A percentile compares a stretch with the other conserved stretches of the same genome.
phyloP scores from a whole-genome alignment of 1,284 basidiomycete genomes.

The Schizophyllum commune region DNA sequence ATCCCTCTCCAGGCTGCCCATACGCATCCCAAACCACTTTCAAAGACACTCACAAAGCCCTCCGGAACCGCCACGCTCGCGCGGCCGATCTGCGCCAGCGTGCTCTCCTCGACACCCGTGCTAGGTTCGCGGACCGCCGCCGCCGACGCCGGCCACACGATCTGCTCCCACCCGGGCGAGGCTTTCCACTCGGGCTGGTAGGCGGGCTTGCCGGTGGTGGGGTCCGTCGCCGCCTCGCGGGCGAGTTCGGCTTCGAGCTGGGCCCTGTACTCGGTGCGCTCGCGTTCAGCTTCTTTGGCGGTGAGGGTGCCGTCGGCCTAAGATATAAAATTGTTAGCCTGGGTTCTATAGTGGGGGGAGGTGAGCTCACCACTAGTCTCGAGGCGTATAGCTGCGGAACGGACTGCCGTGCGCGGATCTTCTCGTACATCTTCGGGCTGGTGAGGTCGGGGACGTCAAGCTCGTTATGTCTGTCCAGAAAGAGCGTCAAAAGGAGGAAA shows the following conservation, averaged over 20 bases:
- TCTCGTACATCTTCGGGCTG: constrained; percentile 83
- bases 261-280: constrained; percentile 52
- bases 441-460: constrained; percentile 89
- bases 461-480: constrained; percentile 68
- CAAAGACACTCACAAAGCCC: constrained; percentile 59
- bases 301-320: constrained; percentile 54
- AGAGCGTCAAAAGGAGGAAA: neutral
- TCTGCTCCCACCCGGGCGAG: constrained; percentile 49
- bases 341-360: neutral
- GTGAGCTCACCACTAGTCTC: constrained; percentile 49
- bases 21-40: too few relatives aligned
- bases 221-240: constrained; percentile 41
- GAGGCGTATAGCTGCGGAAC: constrained; percentile 81
- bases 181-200: neutral
- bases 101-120: constrained; percentile 56
- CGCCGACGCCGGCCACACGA: constrained; percentile 63
- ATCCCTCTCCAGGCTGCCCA: too few relatives aligned
- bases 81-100: constrained; percentile 51
- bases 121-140: constrained; percentile 49
- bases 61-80: constrained; percentile 68
- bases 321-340: neutral
- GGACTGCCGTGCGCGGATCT: constrained; percentile 68
- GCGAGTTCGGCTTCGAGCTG: constrained; percentile 56
- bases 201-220: neutral
- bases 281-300: constrained; percentile 34